Evolutionary conservation across 345 rosid genomes (phyloP).

Genomic region (Kandelia obovata): DNA sequence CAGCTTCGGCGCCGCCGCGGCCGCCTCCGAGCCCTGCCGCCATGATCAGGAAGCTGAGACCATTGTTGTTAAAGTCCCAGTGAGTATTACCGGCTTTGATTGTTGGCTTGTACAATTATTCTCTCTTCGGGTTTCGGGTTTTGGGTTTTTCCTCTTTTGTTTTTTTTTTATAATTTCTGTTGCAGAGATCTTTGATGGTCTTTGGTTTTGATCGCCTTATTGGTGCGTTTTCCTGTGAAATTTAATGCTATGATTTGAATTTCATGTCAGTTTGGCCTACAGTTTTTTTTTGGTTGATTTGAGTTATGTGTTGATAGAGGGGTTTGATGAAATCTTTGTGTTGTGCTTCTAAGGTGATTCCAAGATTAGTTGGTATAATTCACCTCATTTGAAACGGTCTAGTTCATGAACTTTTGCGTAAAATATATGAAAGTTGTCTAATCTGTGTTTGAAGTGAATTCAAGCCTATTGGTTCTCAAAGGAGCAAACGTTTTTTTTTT

Average conservation of each 20-base stretch:
- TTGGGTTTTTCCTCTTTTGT: neutral
- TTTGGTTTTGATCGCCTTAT: neutral
- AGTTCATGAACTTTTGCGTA: neutral
- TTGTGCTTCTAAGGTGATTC: neutral
- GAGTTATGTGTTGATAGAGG: neutral
- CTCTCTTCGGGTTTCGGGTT: neutral
- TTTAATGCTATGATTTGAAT: neutral
- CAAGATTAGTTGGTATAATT: neutral
- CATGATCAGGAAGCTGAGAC: slow-evolving; percentile 57
- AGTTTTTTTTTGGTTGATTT: neutral
- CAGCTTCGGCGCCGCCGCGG: slow-evolving; percentile 42
- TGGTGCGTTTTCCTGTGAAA: neutral
- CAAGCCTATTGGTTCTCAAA: too few species aligned
- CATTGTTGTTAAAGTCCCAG: slow-evolving; percentile 59
- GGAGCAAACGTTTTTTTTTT: too few species aligned
- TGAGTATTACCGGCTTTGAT: slow-evolving; percentile 26
- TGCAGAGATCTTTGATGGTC: slow-evolving; percentile 29
- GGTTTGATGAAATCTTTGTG: neutral
- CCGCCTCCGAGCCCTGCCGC: slow-evolving; percentile 23
- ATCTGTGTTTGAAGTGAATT: too few species aligned
- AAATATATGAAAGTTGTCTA: too few species aligned
- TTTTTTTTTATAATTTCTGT: neutral
- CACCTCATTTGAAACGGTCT: neutral
- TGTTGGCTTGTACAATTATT: neutral
- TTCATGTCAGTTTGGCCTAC: neutral